These are phyloP conservation scores for Yarrowia deformans DNA, from an alignment of 805 yeast genomes.

Conservation along the genomic window DNA sequence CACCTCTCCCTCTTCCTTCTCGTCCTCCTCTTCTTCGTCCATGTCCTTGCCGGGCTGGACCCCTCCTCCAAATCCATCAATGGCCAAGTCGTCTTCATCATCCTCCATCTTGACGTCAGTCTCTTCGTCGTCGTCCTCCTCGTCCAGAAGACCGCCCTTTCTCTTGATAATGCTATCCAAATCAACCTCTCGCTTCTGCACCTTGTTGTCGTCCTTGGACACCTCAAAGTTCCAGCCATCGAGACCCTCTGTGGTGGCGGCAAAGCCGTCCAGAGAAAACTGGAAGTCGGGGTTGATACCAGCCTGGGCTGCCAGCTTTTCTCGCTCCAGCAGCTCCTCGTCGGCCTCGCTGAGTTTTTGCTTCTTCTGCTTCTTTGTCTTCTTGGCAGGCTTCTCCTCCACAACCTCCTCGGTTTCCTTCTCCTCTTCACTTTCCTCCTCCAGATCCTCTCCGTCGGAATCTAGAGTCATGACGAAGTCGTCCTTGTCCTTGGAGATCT, in stretches of 20 bases:
- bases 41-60: constrained; percentile 44
- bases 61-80: constrained; percentile 55
- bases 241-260: constrained; percentile 51
- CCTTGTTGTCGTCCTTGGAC: constrained; percentile 54
- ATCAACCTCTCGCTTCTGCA: constrained; percentile 70
- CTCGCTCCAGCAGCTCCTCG: constrained; percentile 52
- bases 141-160: constrained; percentile 77
- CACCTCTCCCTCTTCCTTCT: constrained; percentile 47
- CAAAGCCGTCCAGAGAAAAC: constrained; percentile 64
- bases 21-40: constrained; percentile 45
- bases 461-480: constrained; percentile 82
- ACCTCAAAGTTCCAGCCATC: constrained; percentile 88
- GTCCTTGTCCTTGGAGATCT: constrained; percentile 44
- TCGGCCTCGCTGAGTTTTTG: constrained; percentile 48
- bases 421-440: constrained; percentile 51
- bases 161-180: constrained; percentile 85
- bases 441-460: constrained; percentile 76
- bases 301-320: constrained; percentile 24
- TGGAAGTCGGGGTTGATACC: constrained; percentile 73
- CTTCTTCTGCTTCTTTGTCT: constrained; percentile 44
- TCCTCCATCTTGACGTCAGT: constrained; percentile 50
- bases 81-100: constrained; percentile 52
- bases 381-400: constrained; percentile 38
- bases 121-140: constrained; percentile 51
- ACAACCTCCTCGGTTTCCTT: constrained; percentile 42